Conservation (phyloP, 192 early-diverging fungal genomes). For the Coemansia umbellata region DNA sequence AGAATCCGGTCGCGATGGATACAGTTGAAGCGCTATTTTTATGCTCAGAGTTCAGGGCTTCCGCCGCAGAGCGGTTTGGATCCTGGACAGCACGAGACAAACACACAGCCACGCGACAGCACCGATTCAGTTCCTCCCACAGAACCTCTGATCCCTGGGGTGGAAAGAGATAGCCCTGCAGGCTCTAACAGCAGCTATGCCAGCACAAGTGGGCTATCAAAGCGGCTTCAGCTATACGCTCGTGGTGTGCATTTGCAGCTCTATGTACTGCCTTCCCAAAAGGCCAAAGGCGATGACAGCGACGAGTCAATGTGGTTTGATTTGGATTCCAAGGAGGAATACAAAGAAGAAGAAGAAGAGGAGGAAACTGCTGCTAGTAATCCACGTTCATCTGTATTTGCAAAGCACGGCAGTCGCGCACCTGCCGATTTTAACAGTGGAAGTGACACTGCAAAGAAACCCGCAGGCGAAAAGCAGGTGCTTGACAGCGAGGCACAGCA, state of each 20-base stretch:
- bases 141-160: background rate
- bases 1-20: constrained; percentile 14
- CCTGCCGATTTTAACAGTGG: background rate
- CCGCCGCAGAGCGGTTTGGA: no score
- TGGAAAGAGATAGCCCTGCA: background rate
- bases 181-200: background rate
- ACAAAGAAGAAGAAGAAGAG: background rate
- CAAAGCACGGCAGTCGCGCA: background rate
- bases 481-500: constrained; percentile 29
- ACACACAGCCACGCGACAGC: constrained; percentile 15
- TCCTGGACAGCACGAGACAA: background rate
- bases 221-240: constrained; percentile 45
- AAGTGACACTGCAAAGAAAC: background rate
- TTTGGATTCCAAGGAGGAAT: constrained; percentile 1
- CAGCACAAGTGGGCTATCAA: constrained; percentile 23
- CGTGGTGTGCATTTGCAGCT: constrained; percentile 43
- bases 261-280: constrained; percentile 3
- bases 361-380: background rate
- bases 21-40: constrained; percentile 1
- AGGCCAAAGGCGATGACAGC: background rate
- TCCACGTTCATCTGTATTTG: background rate
- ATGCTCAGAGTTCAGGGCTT: background rate
- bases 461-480: constrained; percentile 6
- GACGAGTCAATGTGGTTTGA: constrained; percentile 24
- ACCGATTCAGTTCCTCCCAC: constrained; percentile 8